Percentiles rank a stretch among this genome's conserved stretches.
Evolutionary conservation across 176 grass and related monocot genomes (phyloP).

Genomic region (Ensete glaucum): DNA sequence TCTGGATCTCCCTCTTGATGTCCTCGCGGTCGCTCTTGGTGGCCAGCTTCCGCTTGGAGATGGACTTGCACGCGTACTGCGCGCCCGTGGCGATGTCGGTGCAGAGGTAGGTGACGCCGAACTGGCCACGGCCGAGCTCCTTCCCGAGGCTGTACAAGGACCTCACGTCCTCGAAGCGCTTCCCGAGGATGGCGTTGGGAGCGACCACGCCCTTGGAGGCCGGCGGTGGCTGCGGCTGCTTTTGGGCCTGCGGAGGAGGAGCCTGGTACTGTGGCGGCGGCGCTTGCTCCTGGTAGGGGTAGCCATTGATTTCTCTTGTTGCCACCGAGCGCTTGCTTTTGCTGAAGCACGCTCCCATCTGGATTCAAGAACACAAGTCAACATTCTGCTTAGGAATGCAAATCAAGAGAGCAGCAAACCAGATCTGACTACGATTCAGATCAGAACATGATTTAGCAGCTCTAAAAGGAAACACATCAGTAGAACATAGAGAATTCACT

Average conservation of each 20-base stretch:
- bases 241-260: neutral
- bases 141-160: slow-evolving; percentile 45
- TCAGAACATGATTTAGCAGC: too few species aligned
- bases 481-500: too few species aligned
- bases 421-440: neutral
- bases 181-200: slow-evolving; percentile 31
- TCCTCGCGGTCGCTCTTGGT: slow-evolving; percentile 52
- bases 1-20: slow-evolving; percentile 74
- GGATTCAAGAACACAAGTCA: too few species aligned
- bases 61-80: slow-evolving; percentile 80
- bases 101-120: slow-evolving; percentile 81
- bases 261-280: neutral
- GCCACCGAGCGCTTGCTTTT: neutral
- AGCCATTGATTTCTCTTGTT: neutral
- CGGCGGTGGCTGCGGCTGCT: neutral
- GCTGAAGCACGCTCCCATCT: neutral
- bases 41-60: slow-evolving; percentile 74
- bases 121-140: slow-evolving; percentile 69
- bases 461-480: too few species aligned
- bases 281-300: neutral
- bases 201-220: neutral
- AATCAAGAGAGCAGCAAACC: neutral
- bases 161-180: slow-evolving; percentile 42
- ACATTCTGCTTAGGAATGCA: neutral
- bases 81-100: slow-evolving; percentile 42